Percentiles rank a stretch among this genome's conserved stretches.
phyloP scores from a whole-genome alignment of 495 filamentous ascomycete genomes.

The Hyaloscypha hepaticicola region DNA sequence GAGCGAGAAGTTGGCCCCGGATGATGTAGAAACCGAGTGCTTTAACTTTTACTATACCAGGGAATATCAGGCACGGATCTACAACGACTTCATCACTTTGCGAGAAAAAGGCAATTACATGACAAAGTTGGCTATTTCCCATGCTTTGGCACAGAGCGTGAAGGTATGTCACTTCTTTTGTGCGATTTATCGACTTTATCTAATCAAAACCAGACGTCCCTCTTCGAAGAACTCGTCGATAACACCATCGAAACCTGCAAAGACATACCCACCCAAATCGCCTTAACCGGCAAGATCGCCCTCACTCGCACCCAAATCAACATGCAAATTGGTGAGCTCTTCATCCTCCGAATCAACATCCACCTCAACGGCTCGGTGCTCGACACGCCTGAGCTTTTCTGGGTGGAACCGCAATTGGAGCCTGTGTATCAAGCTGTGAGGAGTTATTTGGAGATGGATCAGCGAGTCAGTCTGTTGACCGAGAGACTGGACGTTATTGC shows the following conservation, averaged over 20 bases:
- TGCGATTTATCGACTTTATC: background rate
- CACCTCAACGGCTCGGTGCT: slow-evolving; percentile 95
- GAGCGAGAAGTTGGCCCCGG: slow-evolving; percentile 77
- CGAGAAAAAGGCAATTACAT: slow-evolving; percentile 94
- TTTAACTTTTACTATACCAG: slow-evolving; percentile 99
- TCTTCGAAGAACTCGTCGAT: slow-evolving; percentile 95
- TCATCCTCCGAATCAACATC: slow-evolving; percentile 95
- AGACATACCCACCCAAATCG: slow-evolving; percentile 85
- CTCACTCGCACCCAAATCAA: slow-evolving; percentile 86
- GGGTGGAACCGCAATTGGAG: slow-evolving; percentile 95
- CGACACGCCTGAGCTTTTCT: slow-evolving; percentile 97
- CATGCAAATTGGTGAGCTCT: slow-evolving; percentile 97
- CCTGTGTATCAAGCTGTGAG: slow-evolving; percentile 93
- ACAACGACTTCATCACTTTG: slow-evolving; percentile 97
- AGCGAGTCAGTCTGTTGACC: slow-evolving; percentile 84
- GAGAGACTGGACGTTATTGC: slow-evolving; percentile 92
- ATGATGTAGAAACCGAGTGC: slow-evolving; percentile 91
- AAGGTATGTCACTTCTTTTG: slow-evolving; percentile 50
- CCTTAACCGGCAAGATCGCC: slow-evolving; percentile 83
- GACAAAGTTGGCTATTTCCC: slow-evolving; percentile 94
- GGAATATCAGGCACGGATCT: slow-evolving; percentile 96
- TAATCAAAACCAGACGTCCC: slow-evolving; percentile 64
- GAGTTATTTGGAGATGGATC: slow-evolving; percentile 96
- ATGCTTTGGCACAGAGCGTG: slow-evolving; percentile 91
- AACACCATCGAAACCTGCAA: slow-evolving; percentile 89